Evolutionary conservation across 306 rosid species (phyloP).

Genomic region (Alnus rubra): DNA sequence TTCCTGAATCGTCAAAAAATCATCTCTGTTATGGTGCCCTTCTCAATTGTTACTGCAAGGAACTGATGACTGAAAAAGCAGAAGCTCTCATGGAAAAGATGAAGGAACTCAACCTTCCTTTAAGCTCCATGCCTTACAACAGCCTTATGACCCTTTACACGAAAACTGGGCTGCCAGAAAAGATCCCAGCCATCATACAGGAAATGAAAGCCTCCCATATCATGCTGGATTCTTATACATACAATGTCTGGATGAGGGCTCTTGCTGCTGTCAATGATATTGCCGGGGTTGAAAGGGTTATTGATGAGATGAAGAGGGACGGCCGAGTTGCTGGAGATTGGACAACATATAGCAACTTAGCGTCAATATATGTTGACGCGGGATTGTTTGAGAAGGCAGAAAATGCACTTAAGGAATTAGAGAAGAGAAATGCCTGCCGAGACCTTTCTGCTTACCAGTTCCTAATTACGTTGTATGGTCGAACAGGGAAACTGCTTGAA

Average conservation of each 20-base stretch:
- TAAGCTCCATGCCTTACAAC: slow-evolving; percentile 68
- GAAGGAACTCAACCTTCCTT: slow-evolving; percentile 78
- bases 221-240: slow-evolving; percentile 63
- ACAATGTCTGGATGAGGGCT: slow-evolving; percentile 88
- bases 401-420: slow-evolving; percentile 76
- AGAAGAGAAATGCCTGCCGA: slow-evolving; percentile 61
- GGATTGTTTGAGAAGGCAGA: slow-evolving; percentile 71
- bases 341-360: slow-evolving; percentile 87
- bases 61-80: slow-evolving; percentile 69
- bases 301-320: slow-evolving; percentile 87
- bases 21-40: slow-evolving; percentile 84
- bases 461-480: slow-evolving; percentile 77
- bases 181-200: slow-evolving; percentile 62
- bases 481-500: slow-evolving; percentile 60
- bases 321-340: slow-evolving; percentile 75
- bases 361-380: slow-evolving; percentile 73
- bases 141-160: slow-evolving; percentile 86
- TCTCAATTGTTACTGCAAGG: slow-evolving; percentile 94
- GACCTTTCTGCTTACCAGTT: slow-evolving; percentile 76
- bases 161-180: slow-evolving; percentile 58
- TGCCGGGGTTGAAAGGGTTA: slow-evolving; percentile 78
- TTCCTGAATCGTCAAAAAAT: slow-evolving; percentile 75
- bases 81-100: slow-evolving; percentile 83
- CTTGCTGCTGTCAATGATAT: slow-evolving; percentile 75
- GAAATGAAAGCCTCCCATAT: slow-evolving; percentile 71